Evolutionary conservation across 352 stramenopile species (phyloP), one percentile per base, ranked within the genome.

Genomic region (Pythium dissimile): DNA sequence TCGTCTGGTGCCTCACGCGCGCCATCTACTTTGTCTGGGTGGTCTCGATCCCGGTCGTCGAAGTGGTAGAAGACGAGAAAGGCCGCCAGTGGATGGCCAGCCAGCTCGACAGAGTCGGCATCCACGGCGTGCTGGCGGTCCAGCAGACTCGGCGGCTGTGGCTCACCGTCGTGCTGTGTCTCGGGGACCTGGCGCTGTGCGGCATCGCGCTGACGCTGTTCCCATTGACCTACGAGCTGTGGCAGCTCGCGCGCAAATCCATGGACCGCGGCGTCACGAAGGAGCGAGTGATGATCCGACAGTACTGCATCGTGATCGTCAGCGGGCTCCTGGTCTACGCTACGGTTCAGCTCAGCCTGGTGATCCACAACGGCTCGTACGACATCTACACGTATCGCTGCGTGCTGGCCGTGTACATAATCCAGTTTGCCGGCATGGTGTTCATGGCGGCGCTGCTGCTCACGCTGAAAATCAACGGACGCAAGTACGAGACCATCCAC

Each of bases 401-500:
- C 55, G 42, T 80, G 16, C 31, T 87, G 4, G 49, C n/a, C 13
- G 66, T 78, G 8, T 84, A 88, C 45, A 62, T 68, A 16, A 52
- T 84, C n/a, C 71, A 86, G 56, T 72, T 80, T 26, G 39, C 71
- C 39, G 77, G 71, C 50, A 69, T 86, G 41, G 20, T 71, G 21
- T 88, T 75, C 67, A 85, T 86, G 69, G 63, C 73, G 16, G 69
- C 53, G 52, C 56, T 76, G 35, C 62, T 88, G 12, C 16, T 77
- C 1, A 55, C 56, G 24, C 70, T 88, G 12, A 86, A 86, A 39
- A 50, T 71, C 21, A 69, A 64, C n/a, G 77, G 76, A 37, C 69
- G 79, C 30, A 72, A 87, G 50, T 78, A 80, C 41, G 80, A 90
- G 48, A 86, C 75, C 24, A 69, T 88, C 3, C 73, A 88, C 48